Percentiles rank a stretch among this genome's conserved stretches.
phyloP scores from a whole-genome alignment of 768 basidiomycete genomes.

The Myochromella boudieri region DNA sequence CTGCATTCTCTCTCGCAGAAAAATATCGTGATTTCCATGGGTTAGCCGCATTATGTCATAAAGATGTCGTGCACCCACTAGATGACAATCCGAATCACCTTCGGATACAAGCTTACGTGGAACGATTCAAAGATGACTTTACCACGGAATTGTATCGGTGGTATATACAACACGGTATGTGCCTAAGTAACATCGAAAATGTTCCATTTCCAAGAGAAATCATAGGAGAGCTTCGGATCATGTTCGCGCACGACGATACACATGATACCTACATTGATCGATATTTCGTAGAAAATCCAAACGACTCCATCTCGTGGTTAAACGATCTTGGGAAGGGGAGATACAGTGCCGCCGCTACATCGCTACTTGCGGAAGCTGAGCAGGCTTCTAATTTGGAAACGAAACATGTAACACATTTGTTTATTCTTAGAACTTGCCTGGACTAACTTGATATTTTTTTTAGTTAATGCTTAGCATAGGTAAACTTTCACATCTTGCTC shows the following conservation, averaged over 20 bases:
- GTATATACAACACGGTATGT: slow-evolving; percentile 84
- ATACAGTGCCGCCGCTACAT: slow-evolving; percentile 62
- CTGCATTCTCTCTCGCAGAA: slow-evolving; percentile 84
- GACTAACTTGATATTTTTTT: not conserved
- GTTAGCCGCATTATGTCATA: slow-evolving; percentile 83
- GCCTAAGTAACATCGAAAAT: not conserved
- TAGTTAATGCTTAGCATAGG: slow-evolving; percentile 91
- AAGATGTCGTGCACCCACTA: slow-evolving; percentile 60
- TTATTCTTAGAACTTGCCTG: slow-evolving; percentile 14
- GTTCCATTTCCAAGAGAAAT: not conserved
- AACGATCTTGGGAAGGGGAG: slow-evolving; percentile 75
- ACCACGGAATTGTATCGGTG: slow-evolving; percentile 88
- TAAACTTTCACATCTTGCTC: slow-evolving; percentile 81
- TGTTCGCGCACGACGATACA: slow-evolving; percentile 75
- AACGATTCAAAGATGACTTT: slow-evolving; percentile 79
- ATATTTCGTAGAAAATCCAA: slow-evolving; percentile 62
- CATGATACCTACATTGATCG: slow-evolving; percentile 65
- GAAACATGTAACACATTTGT: slow-evolving; percentile 68
- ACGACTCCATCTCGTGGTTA: slow-evolving; percentile 79
- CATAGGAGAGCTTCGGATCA: slow-evolving; percentile 78
- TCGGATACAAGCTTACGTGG: slow-evolving; percentile 71
- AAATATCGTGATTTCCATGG: slow-evolving; percentile 83
- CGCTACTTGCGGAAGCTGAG: slow-evolving; percentile 63
- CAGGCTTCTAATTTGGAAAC: slow-evolving; percentile 57
- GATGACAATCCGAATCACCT: slow-evolving; percentile 61